Evolutionary conservation across 768 basidiomycete genomes (phyloP).

Genomic region (Serendipita sp.): DNA sequence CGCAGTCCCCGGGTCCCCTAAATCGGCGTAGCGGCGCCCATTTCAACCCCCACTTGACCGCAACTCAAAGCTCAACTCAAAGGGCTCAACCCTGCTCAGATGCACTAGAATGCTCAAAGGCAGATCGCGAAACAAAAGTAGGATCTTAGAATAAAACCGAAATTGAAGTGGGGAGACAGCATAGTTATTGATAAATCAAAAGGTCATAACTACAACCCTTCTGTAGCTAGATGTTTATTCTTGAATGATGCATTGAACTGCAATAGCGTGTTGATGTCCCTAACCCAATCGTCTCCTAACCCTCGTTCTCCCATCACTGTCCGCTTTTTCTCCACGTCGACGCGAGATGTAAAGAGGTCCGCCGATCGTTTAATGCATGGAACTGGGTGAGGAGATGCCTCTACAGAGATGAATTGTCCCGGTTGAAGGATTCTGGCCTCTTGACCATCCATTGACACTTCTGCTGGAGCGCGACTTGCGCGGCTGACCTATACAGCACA

Average conservation of each 20-base stretch:
- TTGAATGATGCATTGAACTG: conserved; percentile 92
- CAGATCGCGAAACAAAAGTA: too few species aligned
- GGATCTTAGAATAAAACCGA: too few species aligned
- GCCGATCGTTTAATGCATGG: conserved; percentile 81
- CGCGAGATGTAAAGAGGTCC: conserved; percentile 27
- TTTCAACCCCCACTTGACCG: too few species aligned
- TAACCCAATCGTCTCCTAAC: conserved; percentile 89
- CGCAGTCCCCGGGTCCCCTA: too few species aligned
- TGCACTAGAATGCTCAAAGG: too few species aligned
- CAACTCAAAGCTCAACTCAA: too few species aligned
- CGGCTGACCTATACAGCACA: conserved; percentile 50
- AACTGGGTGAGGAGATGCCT: conserved; percentile 75
- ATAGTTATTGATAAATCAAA: too few species aligned
- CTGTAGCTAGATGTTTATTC: conserved; percentile 38
- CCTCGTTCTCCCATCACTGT: conserved; percentile 25
- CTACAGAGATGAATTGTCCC: conserved; percentile 72
- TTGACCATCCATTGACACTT: conserved; percentile 87
- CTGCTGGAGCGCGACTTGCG: conserved; percentile 68
- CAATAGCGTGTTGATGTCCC: conserved; percentile 85
- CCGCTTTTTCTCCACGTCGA: conserved; percentile 16
- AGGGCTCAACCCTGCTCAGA: too few species aligned
- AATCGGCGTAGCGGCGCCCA: too few species aligned
- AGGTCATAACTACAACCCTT: background rate
- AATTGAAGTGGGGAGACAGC: too few species aligned
- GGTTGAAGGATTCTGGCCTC: conserved; percentile 67